Conservation (phyloP, 1,139 yeast genomes). For the Arxiozyma bovina region DNA sequence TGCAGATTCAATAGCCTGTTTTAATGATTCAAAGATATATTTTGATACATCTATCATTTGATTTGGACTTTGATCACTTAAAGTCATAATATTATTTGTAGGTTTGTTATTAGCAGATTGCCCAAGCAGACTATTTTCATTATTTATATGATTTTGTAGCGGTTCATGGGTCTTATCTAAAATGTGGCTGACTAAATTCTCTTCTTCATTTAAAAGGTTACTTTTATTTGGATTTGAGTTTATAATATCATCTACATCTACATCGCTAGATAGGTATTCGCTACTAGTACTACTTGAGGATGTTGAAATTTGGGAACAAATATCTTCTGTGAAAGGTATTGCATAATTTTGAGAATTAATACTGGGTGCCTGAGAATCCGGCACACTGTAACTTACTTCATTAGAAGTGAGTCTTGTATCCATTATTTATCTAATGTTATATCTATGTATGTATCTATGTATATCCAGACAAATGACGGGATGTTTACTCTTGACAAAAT, state of each 20-base stretch:
- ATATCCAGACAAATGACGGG: not conserved
- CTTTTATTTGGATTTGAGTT: not conserved
- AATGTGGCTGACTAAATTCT: not conserved
- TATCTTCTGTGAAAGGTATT: constrained; percentile 20
- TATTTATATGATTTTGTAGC: constrained; percentile 10
- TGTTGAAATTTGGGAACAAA: constrained; percentile 7
- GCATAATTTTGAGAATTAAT: constrained; percentile 25
- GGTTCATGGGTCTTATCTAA: constrained; percentile 1
- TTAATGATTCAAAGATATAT: constrained; percentile 25
- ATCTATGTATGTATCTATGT: no score
- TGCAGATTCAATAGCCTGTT: constrained; percentile 23
- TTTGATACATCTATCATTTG: constrained; percentile 28
- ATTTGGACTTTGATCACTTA: constrained; percentile 17
- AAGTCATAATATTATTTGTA: constrained; percentile 5
- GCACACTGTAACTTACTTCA: not conserved
- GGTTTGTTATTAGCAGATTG: not conserved
- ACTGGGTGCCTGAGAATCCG: constrained; percentile 41
- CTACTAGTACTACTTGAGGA: constrained; percentile 11
- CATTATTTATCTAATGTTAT: no score
- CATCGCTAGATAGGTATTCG: not conserved
- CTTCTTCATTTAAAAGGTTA: not conserved
- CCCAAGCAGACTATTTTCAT: not conserved
- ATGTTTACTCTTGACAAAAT: no score
- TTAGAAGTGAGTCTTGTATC: no score
- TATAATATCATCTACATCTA: not conserved